Conservation (phyloP, 1,284 basidiomycete genomes). For the Earliella scabrosa region DNA sequence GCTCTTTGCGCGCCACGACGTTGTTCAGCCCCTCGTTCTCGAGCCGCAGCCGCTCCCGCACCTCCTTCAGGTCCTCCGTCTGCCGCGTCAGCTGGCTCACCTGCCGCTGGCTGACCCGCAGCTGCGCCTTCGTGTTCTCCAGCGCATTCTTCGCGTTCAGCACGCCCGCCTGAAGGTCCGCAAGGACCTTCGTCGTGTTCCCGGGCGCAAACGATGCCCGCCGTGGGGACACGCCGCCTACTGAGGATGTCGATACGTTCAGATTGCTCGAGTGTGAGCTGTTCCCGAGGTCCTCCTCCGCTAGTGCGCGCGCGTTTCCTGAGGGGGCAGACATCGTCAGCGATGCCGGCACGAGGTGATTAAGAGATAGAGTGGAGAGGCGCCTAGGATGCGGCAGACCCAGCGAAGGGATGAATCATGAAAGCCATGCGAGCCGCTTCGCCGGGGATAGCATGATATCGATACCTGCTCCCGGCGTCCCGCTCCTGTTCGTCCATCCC, state of each 20-base stretch:
- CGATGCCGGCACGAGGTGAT: not conserved
- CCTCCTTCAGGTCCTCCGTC: conserved; percentile 86
- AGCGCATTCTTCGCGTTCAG: conserved; percentile 77
- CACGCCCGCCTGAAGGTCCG: conserved; percentile 83
- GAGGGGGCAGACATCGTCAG: conserved; percentile 23
- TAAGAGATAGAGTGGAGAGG: not conserved
- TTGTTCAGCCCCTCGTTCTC: conserved; percentile 88
- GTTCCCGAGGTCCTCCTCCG: conserved; percentile 60
- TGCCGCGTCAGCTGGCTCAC: conserved; percentile 81
- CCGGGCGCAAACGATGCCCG: conserved; percentile 71
- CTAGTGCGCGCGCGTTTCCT: conserved; percentile 82
- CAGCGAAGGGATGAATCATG: not conserved
- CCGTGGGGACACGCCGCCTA: conserved; percentile 36
- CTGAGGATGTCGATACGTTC: conserved; percentile 29
- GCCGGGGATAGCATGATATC: not conserved
- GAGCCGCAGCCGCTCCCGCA: conserved; percentile 74
- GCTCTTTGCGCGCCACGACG: conserved; percentile 84
- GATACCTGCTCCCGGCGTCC: not conserved
- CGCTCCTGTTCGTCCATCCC: not conserved
- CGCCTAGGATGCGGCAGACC: not conserved
- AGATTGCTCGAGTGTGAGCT: conserved; percentile 27
- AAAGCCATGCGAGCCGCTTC: not conserved
- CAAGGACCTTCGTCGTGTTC: conserved; percentile 81
- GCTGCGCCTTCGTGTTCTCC: conserved; percentile 81
- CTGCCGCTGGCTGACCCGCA: conserved; percentile 76